Conservation (phyloP, 108 stramenopile genomes). For the Pseudonitzschia delicatissima region DNA sequence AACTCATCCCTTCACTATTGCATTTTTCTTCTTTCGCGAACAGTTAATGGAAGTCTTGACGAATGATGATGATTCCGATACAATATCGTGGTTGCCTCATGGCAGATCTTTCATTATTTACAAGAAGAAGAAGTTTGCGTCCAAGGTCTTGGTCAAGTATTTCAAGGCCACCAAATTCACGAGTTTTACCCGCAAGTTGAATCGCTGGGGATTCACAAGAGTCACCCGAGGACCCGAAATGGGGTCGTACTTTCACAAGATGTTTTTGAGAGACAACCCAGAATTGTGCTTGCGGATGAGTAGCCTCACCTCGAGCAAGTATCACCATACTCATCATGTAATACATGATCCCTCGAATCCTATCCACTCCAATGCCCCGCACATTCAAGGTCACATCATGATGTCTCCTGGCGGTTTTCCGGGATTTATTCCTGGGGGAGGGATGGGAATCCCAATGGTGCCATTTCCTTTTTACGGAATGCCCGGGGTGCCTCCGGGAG, state of each 20-base stretch:
- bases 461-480: slow-evolving; percentile 26
- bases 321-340: slow-evolving; percentile 8
- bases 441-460: slow-evolving; percentile 18
- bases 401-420: slow-evolving; percentile 7
- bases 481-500: slow-evolving; percentile 1
- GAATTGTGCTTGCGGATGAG: slow-evolving; percentile 50
- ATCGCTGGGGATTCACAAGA: slow-evolving; percentile 60
- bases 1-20: neutral
- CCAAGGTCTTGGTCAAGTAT: slow-evolving; percentile 48
- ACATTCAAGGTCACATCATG: slow-evolving; percentile 25
- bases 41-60: slow-evolving; percentile 60
- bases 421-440: slow-evolving; percentile 18
- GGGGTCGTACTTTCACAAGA: slow-evolving; percentile 64
- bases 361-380: neutral
- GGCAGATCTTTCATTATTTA: slow-evolving; percentile 59
- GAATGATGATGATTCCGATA: slow-evolving; percentile 42
- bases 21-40: slow-evolving; percentile 7
- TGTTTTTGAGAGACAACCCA: slow-evolving; percentile 43
- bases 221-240: slow-evolving; percentile 57
- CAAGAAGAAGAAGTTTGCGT: slow-evolving; percentile 54
- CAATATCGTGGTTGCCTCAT: slow-evolving; percentile 62
- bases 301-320: slow-evolving; percentile 43
- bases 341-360: neutral
- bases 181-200: slow-evolving; percentile 56
- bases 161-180: slow-evolving; percentile 58